phyloP scores from a whole-genome alignment of 2,329 filamentous ascomycete genomes.

The Cordyceps cicadae region DNA sequence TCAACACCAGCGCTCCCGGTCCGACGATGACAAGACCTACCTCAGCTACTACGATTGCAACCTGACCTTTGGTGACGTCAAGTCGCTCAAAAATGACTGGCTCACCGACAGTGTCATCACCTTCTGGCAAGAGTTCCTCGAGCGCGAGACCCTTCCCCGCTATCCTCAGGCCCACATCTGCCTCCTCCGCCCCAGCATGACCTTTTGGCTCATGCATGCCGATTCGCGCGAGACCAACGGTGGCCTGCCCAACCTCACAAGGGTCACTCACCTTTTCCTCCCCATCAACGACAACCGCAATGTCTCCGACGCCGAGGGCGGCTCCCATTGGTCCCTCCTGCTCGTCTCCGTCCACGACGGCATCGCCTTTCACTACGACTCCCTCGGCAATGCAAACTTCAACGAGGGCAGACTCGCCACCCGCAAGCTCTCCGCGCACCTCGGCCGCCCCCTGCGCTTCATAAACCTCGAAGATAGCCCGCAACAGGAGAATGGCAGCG shows the following conservation, averaged over 20 bases:
- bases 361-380: constrained; percentile 95
- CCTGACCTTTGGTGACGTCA: constrained; percentile 79
- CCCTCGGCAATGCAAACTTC: constrained; percentile 66
- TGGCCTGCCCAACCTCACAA: constrained; percentile 71
- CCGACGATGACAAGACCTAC: constrained; percentile 31
- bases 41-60: constrained; percentile 35
- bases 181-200: constrained; percentile 86
- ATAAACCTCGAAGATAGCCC: constrained; percentile 78
- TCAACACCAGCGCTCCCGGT: constrained; percentile 36
- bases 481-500: constrained; percentile 83
- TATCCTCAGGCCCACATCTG: constrained; percentile 81
- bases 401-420: constrained; percentile 63
- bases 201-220: constrained; percentile 79
- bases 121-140: constrained; percentile 97
- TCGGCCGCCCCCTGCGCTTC: constrained; percentile 62
- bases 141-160: constrained; percentile 73
- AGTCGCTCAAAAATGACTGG: constrained; percentile 86
- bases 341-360: constrained; percentile 83
- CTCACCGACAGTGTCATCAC: constrained; percentile 95
- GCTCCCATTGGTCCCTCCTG: constrained; percentile 89
- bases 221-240: constrained; percentile 48
- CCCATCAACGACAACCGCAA: constrained; percentile 86
- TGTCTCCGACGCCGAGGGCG: constrained; percentile 71
- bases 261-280: constrained; percentile 86
- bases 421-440: constrained; percentile 58